Base-by-base conservation (phyloP, 345 rosid genomes). In the Gossypium bickii region DNA sequence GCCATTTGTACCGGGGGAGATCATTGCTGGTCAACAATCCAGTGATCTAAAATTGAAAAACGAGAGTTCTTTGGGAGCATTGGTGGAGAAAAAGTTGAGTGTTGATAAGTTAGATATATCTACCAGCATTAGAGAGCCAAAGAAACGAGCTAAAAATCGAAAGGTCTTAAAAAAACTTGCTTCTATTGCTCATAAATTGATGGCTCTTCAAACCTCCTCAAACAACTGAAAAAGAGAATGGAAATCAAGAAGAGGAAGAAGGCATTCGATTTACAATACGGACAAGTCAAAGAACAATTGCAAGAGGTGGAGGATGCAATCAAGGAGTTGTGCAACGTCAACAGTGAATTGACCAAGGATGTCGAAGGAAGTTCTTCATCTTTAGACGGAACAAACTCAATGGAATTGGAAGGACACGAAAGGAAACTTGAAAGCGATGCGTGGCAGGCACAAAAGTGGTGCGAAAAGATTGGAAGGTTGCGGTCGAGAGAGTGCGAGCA, bases 401-500 rank as follows among this genome's bases (percentile, higher is more conserved):
- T 60, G 20, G 83, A 70, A 7, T 24, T 65, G 15, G 87, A 84
- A 73, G 89, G 83, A 64, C 63, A 70, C 3, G 82, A 82, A 73
- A 81, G 78, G 70, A 24, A 66, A 80, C 55, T 83, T 78, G 78
- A 86, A 78, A 74, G 85, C 75, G 44, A 79, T 84, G 60, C 76
- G 81, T 7, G 92, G 67, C 86, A 83, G 77, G 89, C 93, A 11
- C 82, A 38, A 82, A 82, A 75, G 70, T 89, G 81, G 81, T 90
- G 93, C 0, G 94, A 92, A 85, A 92, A 88, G 87, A 87, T 91
- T 0, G 92, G 89, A 55, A 78, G 85, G 72, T 44, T 92, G 89
- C 90, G n/a, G n/a, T n/a, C n/a, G n/a, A n/a, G n/a, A n/a, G n/a
- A n/a, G n/a, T n/a, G n/a, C n/a, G n/a, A n/a, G 83, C 80, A 74